Conservation (phyloP, 768 basidiomycete species). For the Leccinellum albellum region DNA sequence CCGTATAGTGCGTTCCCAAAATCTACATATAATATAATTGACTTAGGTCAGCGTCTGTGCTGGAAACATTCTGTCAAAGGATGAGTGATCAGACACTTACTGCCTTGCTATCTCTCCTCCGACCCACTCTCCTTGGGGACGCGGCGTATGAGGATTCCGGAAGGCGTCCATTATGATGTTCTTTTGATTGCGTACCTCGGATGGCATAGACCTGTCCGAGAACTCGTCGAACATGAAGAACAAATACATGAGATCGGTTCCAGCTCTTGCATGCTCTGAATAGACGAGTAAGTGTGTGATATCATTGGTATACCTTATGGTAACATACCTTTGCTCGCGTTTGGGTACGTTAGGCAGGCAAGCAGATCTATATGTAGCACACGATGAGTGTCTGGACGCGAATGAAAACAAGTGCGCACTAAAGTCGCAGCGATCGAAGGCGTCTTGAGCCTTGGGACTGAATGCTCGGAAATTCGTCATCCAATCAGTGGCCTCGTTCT, state of each 20-base stretch:
- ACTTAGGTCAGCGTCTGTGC: too few relatives aligned
- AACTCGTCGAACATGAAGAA: slow-evolving; percentile 51
- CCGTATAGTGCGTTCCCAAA: too few relatives aligned
- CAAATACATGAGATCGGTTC: slow-evolving; percentile 45
- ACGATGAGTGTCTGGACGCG: neutral
- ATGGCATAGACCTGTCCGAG: slow-evolving; percentile 38
- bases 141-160: slow-evolving; percentile 7
- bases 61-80: too few relatives aligned
- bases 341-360: slow-evolving; percentile 4
- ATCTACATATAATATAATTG: too few relatives aligned
- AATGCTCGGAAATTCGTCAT: slow-evolving; percentile 7
- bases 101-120: slow-evolving; percentile 14
- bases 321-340: slow-evolving; percentile 8
- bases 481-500: slow-evolving; percentile 8
- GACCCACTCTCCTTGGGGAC: slow-evolving; percentile 16
- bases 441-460: slow-evolving; percentile 7
- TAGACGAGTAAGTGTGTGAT: neutral
- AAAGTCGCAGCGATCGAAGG: slow-evolving; percentile 10
- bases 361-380: slow-evolving; percentile 3
- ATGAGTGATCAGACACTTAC: neutral
- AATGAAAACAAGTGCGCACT: neutral
- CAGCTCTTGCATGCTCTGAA: slow-evolving; percentile 22
- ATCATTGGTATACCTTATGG: neutral
- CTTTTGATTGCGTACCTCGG: slow-evolving; percentile 26
- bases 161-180: slow-evolving; percentile 19